phyloP scores from a whole-genome alignment of 192 early-diverging fungal genomes.

The Coemansia furcata region DNA sequence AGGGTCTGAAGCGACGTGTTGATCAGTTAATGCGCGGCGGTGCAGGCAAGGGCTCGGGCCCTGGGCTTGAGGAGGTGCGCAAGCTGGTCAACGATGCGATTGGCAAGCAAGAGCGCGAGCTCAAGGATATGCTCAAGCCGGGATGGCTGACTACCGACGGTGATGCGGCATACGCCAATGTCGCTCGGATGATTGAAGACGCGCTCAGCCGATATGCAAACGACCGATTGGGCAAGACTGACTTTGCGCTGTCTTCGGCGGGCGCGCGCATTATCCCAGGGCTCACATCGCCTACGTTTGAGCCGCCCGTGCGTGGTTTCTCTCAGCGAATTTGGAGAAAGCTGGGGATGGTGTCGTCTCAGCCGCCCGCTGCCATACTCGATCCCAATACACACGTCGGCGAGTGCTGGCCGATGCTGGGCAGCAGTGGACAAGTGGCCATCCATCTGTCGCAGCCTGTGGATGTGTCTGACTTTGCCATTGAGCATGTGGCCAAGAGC shows the following conservation, averaged over 20 bases:
- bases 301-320: constrained; percentile 29
- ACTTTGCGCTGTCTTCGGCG: constrained; percentile 66
- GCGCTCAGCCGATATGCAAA: constrained; percentile 61
- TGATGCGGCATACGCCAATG: constrained; percentile 41
- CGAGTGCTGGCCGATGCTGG: constrained; percentile 74
- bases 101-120: constrained; percentile 28
- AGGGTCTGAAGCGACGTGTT: constrained; percentile 26
- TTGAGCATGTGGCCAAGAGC: constrained; percentile 65
- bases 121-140: constrained; percentile 38
- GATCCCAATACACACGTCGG: constrained; percentile 58
- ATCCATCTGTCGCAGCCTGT: constrained; percentile 61
- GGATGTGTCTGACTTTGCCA: constrained; percentile 58
- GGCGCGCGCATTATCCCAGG: constrained; percentile 63
- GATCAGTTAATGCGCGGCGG: constrained; percentile 35
- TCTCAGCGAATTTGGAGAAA: constrained; percentile 15
- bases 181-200: constrained; percentile 57
- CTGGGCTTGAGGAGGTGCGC: constrained; percentile 29
- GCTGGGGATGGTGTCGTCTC: constrained; percentile 38
- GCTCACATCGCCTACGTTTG: constrained; percentile 62
- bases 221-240: constrained; percentile 57
- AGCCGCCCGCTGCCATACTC: constrained; percentile 42
- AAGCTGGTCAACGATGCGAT: constrained; percentile 43
- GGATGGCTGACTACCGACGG: constrained; percentile 40
- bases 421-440: constrained; percentile 59
- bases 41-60: constrained; percentile 19